Evolutionary conservation across 139 green algal species (phyloP), one percentile per base, ranked within the genome.

Genomic region (Chlamydomonas sp.): DNA sequence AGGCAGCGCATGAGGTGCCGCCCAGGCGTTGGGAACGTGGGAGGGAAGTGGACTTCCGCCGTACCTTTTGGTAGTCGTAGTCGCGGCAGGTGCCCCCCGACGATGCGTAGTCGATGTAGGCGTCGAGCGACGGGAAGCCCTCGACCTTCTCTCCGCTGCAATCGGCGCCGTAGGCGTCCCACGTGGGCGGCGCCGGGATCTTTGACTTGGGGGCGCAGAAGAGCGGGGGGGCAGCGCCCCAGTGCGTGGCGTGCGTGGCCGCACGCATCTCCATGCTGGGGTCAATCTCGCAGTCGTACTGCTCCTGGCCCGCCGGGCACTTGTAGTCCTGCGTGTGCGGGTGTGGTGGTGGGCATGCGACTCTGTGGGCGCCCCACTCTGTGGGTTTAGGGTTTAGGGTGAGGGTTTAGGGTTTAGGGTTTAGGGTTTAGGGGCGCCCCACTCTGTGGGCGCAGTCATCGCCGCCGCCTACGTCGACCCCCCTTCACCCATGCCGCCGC

Each of bases 261-360:
- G 20, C 57, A 64, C 57, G 57, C 20, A 64, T 64, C 22, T 26
- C 20, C 57, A 64, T 64, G 22, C 29, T 24, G n/a, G 57, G 57
- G 57, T 64, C 57, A 13, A 64, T 24, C 16, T n/a, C 20, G n/a
- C 57, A 64, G 22, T n/a, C 22, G 20, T 35, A 35, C 20, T 64
- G 57, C 57, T 64, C 57, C 57, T 64, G 20, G 20, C 57, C 57
- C 20, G 57, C 57, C 20, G 16, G 16, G 57, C 57, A 64, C 22
- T 64, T n/a, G 24, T 64, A 64, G 57, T 64, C n/a, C 57, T 64
- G 57, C 16, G 16, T 26, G 43, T n/a, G n/a, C n/a, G n/a, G n/a
- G n/a, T n/a, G n/a, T n/a, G n/a, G n/a, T n/a, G n/a, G n/a, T n/a
- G n/a, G n/a, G n/a, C n/a, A n/a, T n/a, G n/a, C n/a, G n/a, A n/a